These are phyloP conservation scores for Rhexocercosporidium sp. DNA, from an alignment of 2,329 filamentous ascomycete species.

Conservation along the genomic window DNA sequence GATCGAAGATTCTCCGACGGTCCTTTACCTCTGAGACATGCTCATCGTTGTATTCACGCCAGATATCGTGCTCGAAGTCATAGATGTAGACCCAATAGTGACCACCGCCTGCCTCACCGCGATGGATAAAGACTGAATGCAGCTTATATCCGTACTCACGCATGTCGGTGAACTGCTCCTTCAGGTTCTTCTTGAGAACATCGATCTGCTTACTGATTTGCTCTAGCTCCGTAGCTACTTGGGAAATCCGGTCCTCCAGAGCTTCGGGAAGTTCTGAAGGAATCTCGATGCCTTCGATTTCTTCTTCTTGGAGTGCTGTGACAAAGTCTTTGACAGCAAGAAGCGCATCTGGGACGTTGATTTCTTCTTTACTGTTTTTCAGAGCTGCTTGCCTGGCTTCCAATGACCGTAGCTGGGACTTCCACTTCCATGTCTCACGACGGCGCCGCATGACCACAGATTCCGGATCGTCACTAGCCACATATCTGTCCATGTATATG, in stretches of 20 bases:
- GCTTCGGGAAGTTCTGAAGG: slow-evolving; percentile 47
- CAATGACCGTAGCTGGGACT: slow-evolving; percentile 63
- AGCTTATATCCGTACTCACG: slow-evolving; percentile 76
- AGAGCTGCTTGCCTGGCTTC: slow-evolving; percentile 46
- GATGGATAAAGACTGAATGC: slow-evolving; percentile 92
- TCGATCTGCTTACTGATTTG: slow-evolving; percentile 53
- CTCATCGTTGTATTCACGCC: slow-evolving; percentile 95
- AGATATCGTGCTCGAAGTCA: slow-evolving; percentile 60
- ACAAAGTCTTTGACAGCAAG: slow-evolving; percentile 48
- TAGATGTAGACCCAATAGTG: slow-evolving; percentile 97
- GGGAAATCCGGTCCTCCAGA: slow-evolving; percentile 51
- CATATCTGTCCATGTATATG: slow-evolving; percentile 88
- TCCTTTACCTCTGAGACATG: slow-evolving; percentile 72
- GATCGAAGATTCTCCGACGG: slow-evolving; percentile 69
- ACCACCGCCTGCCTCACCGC: slow-evolving; percentile 72
- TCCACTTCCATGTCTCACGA: slow-evolving; percentile 76
- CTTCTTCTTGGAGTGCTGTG: slow-evolving; percentile 47
- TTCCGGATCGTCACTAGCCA: slow-evolving; percentile 64
- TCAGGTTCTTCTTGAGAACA: slow-evolving; percentile 46
- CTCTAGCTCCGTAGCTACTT: slow-evolving; percentile 53
- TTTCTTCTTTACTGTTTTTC: slow-evolving; percentile 30
- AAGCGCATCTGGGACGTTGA: slow-evolving; percentile 40
- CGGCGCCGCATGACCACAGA: slow-evolving; percentile 68
- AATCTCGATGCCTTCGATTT: slow-evolving; percentile 49
- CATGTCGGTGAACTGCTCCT: slow-evolving; percentile 65